Percentiles rank a stretch among this genome's conserved stretches.
Evolutionary conservation across 345 rosid species (phyloP).

Genomic region (Eucalyptus leucophloia): DNA sequence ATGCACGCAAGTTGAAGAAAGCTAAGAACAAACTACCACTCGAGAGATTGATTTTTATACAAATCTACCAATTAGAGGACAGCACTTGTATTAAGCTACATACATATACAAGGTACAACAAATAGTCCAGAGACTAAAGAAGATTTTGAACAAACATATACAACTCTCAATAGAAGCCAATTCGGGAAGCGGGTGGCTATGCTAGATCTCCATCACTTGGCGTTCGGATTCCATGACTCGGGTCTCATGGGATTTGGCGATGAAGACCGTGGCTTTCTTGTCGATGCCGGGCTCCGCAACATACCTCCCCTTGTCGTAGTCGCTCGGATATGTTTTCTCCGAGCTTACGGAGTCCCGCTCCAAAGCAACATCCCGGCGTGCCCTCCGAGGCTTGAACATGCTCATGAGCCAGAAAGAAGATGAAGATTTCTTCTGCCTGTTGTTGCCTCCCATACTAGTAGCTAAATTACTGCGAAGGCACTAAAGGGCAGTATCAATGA

Average conservation of each 20-base stretch:
- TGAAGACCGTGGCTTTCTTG: constrained; percentile 30
- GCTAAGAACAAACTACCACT: neutral
- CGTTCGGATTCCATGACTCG: neutral
- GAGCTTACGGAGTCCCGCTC: neutral
- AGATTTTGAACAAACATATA: neutral
- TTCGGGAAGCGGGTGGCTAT: neutral
- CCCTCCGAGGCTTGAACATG: constrained; percentile 21
- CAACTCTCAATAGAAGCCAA: neutral
- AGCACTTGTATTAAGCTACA: neutral
- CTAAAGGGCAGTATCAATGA: too few species aligned
- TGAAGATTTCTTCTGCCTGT: constrained; percentile 5
- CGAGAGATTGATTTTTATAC: neutral
- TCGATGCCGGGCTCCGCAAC: constrained; percentile 34
- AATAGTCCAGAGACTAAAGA: neutral
- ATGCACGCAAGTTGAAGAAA: neutral
- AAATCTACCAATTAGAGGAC: neutral
- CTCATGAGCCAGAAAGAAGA: constrained; percentile 8
- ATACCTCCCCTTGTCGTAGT: constrained; percentile 18
- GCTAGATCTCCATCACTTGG: neutral
- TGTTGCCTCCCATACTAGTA: constrained; percentile 19
- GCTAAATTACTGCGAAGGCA: neutral
- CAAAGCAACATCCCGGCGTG: neutral
- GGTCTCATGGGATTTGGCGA: constrained; percentile 40
- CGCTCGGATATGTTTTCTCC: constrained; percentile 10
- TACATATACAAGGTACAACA: neutral